Percentiles rank a stretch among this genome's conserved stretches.
phyloP scores from a whole-genome alignment of 164 flowering plant species.

The Vitis riparia region DNA sequence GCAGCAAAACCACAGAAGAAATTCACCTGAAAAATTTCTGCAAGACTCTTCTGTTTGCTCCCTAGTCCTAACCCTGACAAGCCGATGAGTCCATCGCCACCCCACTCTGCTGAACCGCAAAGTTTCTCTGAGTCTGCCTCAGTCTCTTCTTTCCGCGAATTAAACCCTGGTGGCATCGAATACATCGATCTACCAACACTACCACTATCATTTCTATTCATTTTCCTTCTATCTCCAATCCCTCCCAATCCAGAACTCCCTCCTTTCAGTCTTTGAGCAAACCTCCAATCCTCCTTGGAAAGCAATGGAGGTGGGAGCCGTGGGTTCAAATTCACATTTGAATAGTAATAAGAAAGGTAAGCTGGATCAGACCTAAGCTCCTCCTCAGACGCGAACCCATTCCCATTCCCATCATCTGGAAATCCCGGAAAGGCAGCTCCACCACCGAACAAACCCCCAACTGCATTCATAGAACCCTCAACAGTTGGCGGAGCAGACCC shows the following conservation, averaged over 20 bases:
- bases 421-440: conserved; percentile 41
- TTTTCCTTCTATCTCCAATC: conserved; percentile 74
- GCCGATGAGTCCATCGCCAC: conserved; percentile 67
- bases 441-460: conserved; percentile 56
- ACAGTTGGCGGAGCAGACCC: conserved; percentile 88
- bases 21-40: conserved; percentile 75
- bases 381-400: conserved; percentile 53
- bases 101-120: conserved; percentile 59
- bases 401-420: conserved; percentile 31
- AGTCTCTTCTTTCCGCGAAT: conserved; percentile 38
- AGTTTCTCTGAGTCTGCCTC: conserved; percentile 41
- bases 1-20: background rate
- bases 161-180: conserved; percentile 63
- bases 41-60: conserved; percentile 64
- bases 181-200: conserved; percentile 41
- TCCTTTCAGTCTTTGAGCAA: conserved; percentile 63
- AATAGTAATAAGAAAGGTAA: conserved; percentile 56
- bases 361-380: conserved; percentile 79
- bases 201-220: conserved; percentile 34
- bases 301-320: conserved; percentile 72
- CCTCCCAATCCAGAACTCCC: conserved; percentile 54
- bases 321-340: conserved; percentile 71
- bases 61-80: conserved; percentile 67
- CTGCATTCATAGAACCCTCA: conserved; percentile 77
- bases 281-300: conserved; percentile 77